A percentile compares a stretch with the other conserved stretches of the same genome.
These are phyloP conservation scores for Starmerella sirachaensis DNA, from an alignment of 805 yeast species.

Conservation along the genomic window DNA sequence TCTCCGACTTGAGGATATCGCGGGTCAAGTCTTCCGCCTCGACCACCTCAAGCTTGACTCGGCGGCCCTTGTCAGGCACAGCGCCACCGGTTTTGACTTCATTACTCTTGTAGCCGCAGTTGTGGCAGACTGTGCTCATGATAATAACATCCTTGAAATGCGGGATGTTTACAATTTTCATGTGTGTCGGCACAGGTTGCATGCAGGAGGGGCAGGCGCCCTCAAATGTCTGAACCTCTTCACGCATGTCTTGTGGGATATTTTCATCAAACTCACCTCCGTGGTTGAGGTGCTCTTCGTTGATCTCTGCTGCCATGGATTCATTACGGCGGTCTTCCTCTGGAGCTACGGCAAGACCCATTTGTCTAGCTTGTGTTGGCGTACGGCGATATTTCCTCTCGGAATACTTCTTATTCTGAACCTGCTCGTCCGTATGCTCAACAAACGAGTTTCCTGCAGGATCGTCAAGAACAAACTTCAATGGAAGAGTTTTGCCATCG, in stretches of 20 bases:
- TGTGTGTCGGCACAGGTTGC: constrained; percentile 75
- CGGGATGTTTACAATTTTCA: constrained; percentile 94
- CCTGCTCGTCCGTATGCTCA: constrained; percentile 56
- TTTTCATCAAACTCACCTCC: constrained; percentile 54
- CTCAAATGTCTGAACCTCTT: constrained; percentile 84
- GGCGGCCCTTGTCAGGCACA: constrained; percentile 74
- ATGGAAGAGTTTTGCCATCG: constrained; percentile 61
- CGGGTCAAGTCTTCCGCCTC: constrained; percentile 90
- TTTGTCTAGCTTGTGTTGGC: constrained; percentile 72
- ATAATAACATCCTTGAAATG: constrained; percentile 95
- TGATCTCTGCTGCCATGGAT: constrained; percentile 24
- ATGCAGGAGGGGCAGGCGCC: constrained; percentile 90
- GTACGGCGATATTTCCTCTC: constrained; percentile 70
- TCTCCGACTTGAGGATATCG: constrained; percentile 88
- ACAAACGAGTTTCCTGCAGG: constrained; percentile 98
- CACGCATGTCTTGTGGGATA: constrained; percentile 62
- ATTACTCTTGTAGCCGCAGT: constrained; percentile 91
- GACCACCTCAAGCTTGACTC: constrained; percentile 57
- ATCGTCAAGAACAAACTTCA: constrained; percentile 73
- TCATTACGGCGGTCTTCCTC: constrained; percentile 37
- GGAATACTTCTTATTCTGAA: constrained; percentile 82
- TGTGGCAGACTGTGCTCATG: constrained; percentile 87
- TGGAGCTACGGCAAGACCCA: constrained; percentile 44
- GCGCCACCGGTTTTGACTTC: constrained; percentile 99
- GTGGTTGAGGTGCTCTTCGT: constrained; percentile 27